A percentile compares a stretch with the other conserved stretches of the same genome.
Conservation (phyloP, 768 basidiomycete genomes). For the Hygrophorus russula region DNA sequence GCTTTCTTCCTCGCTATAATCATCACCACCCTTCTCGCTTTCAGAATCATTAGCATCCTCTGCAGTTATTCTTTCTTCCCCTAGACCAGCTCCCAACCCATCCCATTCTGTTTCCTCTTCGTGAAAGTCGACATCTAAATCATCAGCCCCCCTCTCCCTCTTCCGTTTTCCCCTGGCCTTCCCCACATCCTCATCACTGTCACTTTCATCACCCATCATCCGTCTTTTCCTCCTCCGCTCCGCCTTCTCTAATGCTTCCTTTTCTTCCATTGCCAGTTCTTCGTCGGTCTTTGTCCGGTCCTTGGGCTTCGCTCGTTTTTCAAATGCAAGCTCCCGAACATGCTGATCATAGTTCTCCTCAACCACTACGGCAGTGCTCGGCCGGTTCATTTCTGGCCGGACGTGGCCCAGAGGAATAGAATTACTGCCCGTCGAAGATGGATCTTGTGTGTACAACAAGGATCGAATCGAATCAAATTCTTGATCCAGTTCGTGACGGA, state of each 20-base stretch:
- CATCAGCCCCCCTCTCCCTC: constrained; percentile 62
- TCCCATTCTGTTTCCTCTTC: constrained; percentile 31
- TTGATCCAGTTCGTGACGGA: constrained; percentile 81
- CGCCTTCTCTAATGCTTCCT: constrained; percentile 75
- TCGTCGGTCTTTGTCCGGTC: constrained; percentile 96
- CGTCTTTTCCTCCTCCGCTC: constrained; percentile 68
- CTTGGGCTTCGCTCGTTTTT: constrained; percentile 87
- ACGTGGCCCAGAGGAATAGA: constrained; percentile 20
- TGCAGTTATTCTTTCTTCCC: constrained; percentile 28
- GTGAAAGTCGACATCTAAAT: constrained; percentile 81
- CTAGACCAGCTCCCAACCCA: constrained; percentile 31
- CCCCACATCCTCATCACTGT: constrained; percentile 46
- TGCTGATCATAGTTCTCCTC: constrained; percentile 82
- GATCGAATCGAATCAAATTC: constrained; percentile 75
- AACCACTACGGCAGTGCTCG: constrained; percentile 15
- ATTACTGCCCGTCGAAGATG: constrained; percentile 29
- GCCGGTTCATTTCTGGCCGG: constrained; percentile 8
- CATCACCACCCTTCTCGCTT: constrained; percentile 24
- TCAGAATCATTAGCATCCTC: constrained; percentile 25
- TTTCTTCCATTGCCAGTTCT: constrained; percentile 82
- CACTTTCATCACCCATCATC: constrained; percentile 73
- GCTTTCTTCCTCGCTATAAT: constrained; percentile 30
- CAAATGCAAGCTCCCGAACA: constrained; percentile 88
- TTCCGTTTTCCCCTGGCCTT: constrained; percentile 36
- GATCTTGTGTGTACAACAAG: constrained; percentile 52